Base-by-base conservation (phyloP, 371 early-diverging fungal genomes). In the Mucor velutinosus region DNA sequence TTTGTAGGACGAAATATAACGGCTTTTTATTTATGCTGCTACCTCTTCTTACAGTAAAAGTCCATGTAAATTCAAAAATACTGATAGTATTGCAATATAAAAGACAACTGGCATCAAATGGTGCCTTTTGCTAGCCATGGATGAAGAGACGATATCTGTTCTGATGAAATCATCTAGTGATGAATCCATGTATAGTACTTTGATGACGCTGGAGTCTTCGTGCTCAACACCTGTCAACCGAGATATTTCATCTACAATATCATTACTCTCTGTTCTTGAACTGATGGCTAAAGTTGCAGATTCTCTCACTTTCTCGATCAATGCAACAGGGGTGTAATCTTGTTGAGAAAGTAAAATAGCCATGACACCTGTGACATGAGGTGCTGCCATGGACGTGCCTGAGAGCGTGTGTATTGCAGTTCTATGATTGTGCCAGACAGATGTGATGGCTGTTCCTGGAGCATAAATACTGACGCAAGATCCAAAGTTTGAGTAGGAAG, bases 351-450 rank as follows among this genome's bases (percentile, higher is more conserved):
- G 69, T 19, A 71, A 65, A n/a, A 78, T 61, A 10, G 79, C 79
- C 78, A 82, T 77, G 3, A 69, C 71, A 15, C 79, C 82, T 15
- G 79, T 65, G 4, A 82, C 78, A 67, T 75, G 90, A 8, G 92
- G 92, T 47, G 87, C 74, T 15, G 92, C 89, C 89, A 93, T 91
- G 0, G 89, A 90, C 19, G 92, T 93, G n/a, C 93, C 93, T 27
- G 87, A 79, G 19, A 83, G 75, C 7, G 66, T 81, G 27, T 76
- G 76, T 25, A 32, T 59, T 15, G 62, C 58, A 25, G 58, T 71
- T 7, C 64, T 55, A 1, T 79, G 68, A 71, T 81, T 80, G 35
- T 64, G 68, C 85, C 84, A 86, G 59, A 78, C 82, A 25, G 91
- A 90, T 15, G 82, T 74, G 57, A 96, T 94, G 65, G 89, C 82